Evolutionary conservation across 192 early-diverging fungal genomes (phyloP), one percentile per base, ranked within the genome.

Genomic region (Podila epicladia): DNA sequence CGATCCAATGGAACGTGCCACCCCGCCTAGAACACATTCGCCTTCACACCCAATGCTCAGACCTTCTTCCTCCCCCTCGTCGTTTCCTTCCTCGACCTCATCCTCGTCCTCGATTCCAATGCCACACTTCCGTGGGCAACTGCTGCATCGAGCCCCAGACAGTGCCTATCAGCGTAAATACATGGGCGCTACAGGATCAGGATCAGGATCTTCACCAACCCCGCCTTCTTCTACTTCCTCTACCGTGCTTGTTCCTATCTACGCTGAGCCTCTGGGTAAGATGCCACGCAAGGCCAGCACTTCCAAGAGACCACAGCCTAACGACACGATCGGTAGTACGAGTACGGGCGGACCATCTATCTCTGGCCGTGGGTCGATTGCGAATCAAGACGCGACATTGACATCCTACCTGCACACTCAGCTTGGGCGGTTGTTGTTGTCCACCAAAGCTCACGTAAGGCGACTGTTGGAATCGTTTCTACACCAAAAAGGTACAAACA

Each of bases 81-180:
- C 53, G 9, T n/a, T n/a, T 11, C 51, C 66, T 9, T 28, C 35
- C 12, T 33, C 51, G 9, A 24, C 51, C 7, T 24, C 50, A 15
- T 24, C 53, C 8, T 32, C 35, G 17, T 32, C 33, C 58, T 45
- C 75, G 9, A 58, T 71, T 15, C 69, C 69, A 13, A 78, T 78
- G 75, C 75, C 75, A 62, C 75, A 71, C 28, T 78, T 78, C 49
- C 75, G 75, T 28, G n/a, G 35, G 11, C 74, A 77, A 28, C 13
- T 60, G 13, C 32, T 67, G 20, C 75, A 66, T 53, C 62, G 51
- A 4, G 53, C 58, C 12, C 55, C 51, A 9, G 62, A 70, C 68
- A 65, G 29, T 22, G 50, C 55, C 28, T 70, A 76, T 53, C 69
- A 59, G 32, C 61, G 64, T 6, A 63, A 58, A 26, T 78, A 48